A percentile compares a stretch with the other conserved stretches of the same genome.
These are phyloP conservation scores for Thymus mandschuricus DNA, from an alignment of 257 asterid species.

Conservation along the genomic window DNA sequence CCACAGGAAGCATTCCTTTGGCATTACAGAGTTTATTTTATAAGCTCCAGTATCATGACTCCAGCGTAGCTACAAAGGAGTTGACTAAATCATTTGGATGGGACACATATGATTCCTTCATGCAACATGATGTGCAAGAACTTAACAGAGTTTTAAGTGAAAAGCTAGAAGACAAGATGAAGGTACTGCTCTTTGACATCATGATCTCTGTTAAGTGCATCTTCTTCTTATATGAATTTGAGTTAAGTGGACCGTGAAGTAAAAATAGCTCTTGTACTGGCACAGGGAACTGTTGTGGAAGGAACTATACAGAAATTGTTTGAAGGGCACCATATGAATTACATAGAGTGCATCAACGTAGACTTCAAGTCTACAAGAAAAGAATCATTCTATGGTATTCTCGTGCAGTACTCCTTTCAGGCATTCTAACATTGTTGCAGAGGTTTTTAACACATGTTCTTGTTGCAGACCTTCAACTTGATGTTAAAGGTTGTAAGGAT, in stretches of 20 bases:
- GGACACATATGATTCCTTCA: constrained; percentile 96
- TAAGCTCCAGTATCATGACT: constrained; percentile 92
- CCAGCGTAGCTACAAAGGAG: constrained; percentile 96
- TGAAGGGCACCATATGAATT: constrained; percentile 97
- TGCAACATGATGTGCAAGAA: constrained; percentile 99
- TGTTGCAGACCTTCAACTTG: constrained; percentile 92
- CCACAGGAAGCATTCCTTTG: constrained; percentile 98
- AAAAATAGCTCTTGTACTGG: constrained; percentile 38
- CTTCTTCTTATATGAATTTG: constrained; percentile 22
- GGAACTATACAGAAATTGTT: constrained; percentile 98
- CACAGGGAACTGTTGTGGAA: constrained; percentile 98
- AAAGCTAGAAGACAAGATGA: constrained; percentile 99
- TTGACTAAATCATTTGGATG: constrained; percentile 99
- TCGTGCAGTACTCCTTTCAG: constrained; percentile 27
- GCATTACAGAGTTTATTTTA: constrained; percentile 97
- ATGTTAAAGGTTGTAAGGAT: constrained; percentile 94
- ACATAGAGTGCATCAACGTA: constrained; percentile 93
- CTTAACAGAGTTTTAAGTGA: constrained; percentile 91
- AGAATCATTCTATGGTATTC: constrained; percentile 92
- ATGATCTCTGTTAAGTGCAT: constrained; percentile 3
- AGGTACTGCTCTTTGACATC: constrained; percentile 53
- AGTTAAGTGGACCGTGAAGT: constrained; percentile 28
- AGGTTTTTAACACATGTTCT: constrained; percentile 30
- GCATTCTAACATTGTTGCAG: constrained; percentile 9
- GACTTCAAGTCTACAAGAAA: constrained; percentile 95